phyloP scores from a whole-genome alignment of 768 basidiomycete genomes.

The Tulasnella sp. region DNA sequence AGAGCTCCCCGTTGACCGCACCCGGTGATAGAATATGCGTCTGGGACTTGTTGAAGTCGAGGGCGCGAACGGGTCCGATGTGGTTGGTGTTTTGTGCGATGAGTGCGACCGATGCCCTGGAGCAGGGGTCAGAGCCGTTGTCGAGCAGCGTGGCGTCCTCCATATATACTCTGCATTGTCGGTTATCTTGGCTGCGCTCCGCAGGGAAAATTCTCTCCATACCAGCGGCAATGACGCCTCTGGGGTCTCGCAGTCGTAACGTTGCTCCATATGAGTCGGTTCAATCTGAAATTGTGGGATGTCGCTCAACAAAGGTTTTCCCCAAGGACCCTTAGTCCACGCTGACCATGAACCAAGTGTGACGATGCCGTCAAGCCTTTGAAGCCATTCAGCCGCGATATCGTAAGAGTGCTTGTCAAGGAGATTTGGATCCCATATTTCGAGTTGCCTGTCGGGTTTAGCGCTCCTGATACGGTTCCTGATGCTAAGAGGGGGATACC shows the following conservation, averaged over 20 bases:
- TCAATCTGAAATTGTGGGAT: constrained; percentile 56
- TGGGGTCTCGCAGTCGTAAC: constrained; percentile 51
- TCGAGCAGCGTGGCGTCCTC: not conserved
- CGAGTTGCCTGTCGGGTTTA: constrained; percentile 88
- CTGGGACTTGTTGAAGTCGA: constrained; percentile 91
- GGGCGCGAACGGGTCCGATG: constrained; percentile 84
- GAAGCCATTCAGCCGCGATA: constrained; percentile 53
- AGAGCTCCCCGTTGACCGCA: constrained; percentile 86
- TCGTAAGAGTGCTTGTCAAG: constrained; percentile 70
- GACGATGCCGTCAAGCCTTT: constrained; percentile 57
- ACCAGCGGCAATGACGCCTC: constrained; percentile 87
- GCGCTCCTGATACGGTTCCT: constrained; percentile 88
- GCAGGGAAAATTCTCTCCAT: constrained; percentile 90
- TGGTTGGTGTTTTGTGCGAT: constrained; percentile 84
- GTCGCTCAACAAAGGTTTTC: not conserved
- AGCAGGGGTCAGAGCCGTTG: not conserved
- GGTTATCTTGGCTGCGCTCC: constrained; percentile 91
- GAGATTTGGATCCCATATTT: constrained; percentile 96
- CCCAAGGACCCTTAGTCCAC: not conserved
- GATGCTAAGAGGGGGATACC: too few species aligned
- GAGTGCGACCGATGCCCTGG: constrained; percentile 55
- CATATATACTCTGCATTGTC: constrained; percentile 56
- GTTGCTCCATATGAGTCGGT: constrained; percentile 86
- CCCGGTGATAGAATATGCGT: constrained; percentile 84
- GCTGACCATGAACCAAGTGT: constrained; percentile 47